Evolutionary conservation across 2,329 filamentous ascomycete species (phyloP).

Genomic region (Cercospora brassicicola): DNA sequence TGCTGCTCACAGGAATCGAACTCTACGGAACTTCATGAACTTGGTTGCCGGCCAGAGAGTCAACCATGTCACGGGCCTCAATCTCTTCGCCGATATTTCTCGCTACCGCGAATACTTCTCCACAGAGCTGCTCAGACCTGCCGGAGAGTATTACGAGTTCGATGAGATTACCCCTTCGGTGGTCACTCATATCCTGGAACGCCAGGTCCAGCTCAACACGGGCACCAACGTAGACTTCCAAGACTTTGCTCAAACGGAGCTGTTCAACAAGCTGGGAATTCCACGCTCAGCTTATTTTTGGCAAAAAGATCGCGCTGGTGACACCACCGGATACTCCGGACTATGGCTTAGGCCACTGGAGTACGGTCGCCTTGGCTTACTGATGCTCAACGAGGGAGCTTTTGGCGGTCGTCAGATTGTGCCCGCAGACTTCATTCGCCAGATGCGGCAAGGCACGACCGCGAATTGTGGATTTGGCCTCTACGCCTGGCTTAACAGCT

Average conservation of each 20-base stretch:
- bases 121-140: neutral
- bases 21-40: neutral
- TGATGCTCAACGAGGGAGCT: neutral
- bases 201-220: neutral
- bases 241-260: neutral
- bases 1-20: neutral
- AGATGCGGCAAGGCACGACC: neutral
- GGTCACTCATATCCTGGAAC: neutral
- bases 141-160: neutral
- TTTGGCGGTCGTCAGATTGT: neutral
- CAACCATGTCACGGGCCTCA: neutral
- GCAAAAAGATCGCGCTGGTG: neutral
- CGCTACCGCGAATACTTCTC: conserved; percentile 1
- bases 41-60: neutral
- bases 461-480: neutral
- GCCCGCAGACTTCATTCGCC: neutral
- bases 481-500: neutral
- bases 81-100: neutral
- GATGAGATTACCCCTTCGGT: neutral
- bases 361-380: neutral
- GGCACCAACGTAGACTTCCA: neutral
- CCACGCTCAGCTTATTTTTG: neutral
- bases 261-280: neutral
- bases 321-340: neutral
- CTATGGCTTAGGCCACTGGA: neutral